phyloP scores from a whole-genome alignment of 441 rosid genomes.

The Adansonia gregorii region DNA sequence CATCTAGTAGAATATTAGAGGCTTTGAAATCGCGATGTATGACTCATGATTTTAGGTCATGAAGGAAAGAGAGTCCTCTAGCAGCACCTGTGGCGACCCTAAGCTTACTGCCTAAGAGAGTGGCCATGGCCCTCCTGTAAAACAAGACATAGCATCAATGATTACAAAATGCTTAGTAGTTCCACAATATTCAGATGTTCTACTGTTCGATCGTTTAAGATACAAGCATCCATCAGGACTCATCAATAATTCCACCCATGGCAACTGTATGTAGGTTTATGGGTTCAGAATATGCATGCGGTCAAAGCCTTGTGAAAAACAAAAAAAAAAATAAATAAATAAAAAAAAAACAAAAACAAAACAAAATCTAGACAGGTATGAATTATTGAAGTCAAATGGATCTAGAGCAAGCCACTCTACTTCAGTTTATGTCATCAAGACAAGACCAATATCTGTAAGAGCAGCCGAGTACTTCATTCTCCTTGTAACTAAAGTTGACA shows the following conservation, averaged over 20 bases:
- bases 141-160: conserved; percentile 26
- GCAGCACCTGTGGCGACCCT: conserved; percentile 73
- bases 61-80: conserved; percentile 70
- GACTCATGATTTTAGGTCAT: conserved; percentile 64
- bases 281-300: too few relatives aligned
- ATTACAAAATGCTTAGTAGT: conserved; percentile 10
- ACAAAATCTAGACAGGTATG: background rate
- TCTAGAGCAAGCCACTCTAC: background rate
- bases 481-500: too few relatives aligned
- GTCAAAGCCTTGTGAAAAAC: too few relatives aligned
- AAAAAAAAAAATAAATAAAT: too few relatives aligned
- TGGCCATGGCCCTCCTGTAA: conserved; percentile 74
- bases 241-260: background rate
- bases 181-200: conserved; percentile 8
- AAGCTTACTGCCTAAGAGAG: conserved; percentile 78
- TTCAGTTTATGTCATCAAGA: background rate
- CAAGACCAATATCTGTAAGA: background rate
- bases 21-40: conserved; percentile 77
- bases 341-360: too few relatives aligned
- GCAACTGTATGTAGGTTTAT: background rate
- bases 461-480: background rate
- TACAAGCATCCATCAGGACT: background rate
- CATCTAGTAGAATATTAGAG: conserved; percentile 66
- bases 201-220: background rate
- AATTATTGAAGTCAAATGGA: background rate